phyloP scores from a whole-genome alignment of 805 yeast genomes.

The Wickerhamomyces mucosus region DNA sequence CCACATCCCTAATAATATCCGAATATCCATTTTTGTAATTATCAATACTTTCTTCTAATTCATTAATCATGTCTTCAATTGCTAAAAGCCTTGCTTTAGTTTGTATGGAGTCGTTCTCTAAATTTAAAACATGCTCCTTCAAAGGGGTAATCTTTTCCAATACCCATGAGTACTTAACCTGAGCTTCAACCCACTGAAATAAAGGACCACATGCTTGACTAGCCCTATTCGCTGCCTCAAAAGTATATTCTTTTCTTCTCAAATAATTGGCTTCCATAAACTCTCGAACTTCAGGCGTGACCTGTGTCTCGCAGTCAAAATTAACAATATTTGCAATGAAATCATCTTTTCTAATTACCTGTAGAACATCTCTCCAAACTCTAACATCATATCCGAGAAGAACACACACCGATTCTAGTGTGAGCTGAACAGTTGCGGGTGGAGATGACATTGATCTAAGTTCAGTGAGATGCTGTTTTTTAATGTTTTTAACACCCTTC shows the following conservation, averaged over 20 bases:
- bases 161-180: conserved; percentile 65
- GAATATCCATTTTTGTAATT: conserved; percentile 61
- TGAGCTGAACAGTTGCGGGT: conserved; percentile 75
- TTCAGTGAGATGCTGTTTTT: conserved; percentile 87
- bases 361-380: conserved; percentile 78
- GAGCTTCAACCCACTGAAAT: conserved; percentile 83
- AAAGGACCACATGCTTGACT: conserved; percentile 94
- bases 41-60: conserved; percentile 61
- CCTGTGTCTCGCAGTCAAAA: conserved; percentile 53
- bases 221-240: conserved; percentile 73
- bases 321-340: conserved; percentile 76
- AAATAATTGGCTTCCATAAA: conserved; percentile 54
- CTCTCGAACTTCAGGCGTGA: conserved; percentile 42
- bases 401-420: conserved; percentile 81
- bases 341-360: conserved; percentile 74
- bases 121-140: conserved; percentile 45
- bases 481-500: conserved; percentile 82
- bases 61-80: conserved; percentile 71
- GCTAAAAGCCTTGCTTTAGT: conserved; percentile 66
- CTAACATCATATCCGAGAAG: conserved; percentile 61
- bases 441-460: conserved; percentile 84
- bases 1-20: conserved; percentile 66
- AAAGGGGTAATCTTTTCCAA: conserved; percentile 68
- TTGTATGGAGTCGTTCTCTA: conserved; percentile 52
- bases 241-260: conserved; percentile 54